Evolutionary conservation across 352 stramenopile genomes (phyloP).

Genomic region (Phytophthora brassicae): DNA sequence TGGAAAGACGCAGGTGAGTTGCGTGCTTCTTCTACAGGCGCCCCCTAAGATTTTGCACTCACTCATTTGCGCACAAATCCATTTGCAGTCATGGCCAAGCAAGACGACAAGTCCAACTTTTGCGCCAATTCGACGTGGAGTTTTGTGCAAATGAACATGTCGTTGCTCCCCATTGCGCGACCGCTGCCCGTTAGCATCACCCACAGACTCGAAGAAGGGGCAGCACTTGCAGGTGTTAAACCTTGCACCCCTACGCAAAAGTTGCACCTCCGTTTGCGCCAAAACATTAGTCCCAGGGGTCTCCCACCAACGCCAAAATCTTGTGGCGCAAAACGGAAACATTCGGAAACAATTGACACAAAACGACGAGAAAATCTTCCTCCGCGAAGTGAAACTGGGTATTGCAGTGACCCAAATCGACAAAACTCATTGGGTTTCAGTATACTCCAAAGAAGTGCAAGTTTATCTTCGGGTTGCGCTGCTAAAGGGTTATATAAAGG

Average conservation of each 20-base stretch:
- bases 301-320: slow-evolving; percentile 31
- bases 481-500: slow-evolving; percentile 51
- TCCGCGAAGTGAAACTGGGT: slow-evolving; percentile 31
- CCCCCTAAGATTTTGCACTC: slow-evolving; percentile 3
- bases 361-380: no score
- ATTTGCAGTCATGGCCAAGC: slow-evolving; percentile 12
- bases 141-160: slow-evolving; percentile 90
- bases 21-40: slow-evolving; percentile 20
- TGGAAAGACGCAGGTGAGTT: slow-evolving; percentile 34
- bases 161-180: slow-evolving; percentile 70
- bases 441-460: slow-evolving; percentile 38
- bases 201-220: slow-evolving; percentile 49
- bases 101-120: slow-evolving; percentile 18
- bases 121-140: slow-evolving; percentile 52
- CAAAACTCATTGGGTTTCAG: slow-evolving; percentile 20
- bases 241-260: slow-evolving; percentile 70
- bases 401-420: slow-evolving; percentile 32
- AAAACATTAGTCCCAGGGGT: slow-evolving; percentile 69
- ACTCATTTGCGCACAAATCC: slow-evolving; percentile 3
- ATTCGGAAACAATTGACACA: slow-evolving; percentile 33
- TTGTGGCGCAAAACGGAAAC: slow-evolving; percentile 31
- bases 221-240: slow-evolving; percentile 36
- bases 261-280: slow-evolving; percentile 50
- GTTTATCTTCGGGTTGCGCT: slow-evolving; percentile 36
- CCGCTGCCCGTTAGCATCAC: slow-evolving; percentile 56